Evolutionary conservation across 2,329 filamentous ascomycete species (phyloP).

Genomic region (Cladophialophora bantiana): DNA sequence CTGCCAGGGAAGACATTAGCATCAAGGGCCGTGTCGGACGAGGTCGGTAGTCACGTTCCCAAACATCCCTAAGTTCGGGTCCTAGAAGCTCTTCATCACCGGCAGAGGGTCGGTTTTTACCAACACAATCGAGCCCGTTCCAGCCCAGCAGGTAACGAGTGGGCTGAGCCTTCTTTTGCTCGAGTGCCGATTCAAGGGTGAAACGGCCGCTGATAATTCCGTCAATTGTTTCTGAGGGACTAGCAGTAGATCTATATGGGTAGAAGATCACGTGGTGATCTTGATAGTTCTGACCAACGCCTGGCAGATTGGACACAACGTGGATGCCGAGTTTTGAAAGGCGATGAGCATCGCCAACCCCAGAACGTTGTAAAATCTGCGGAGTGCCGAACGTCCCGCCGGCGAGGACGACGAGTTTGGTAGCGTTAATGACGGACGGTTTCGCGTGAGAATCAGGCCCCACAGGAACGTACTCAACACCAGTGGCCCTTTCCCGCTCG

Average conservation of each 20-base stretch:
- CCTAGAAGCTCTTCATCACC: background rate
- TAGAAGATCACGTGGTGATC: constrained; percentile 64
- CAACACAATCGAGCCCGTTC: constrained; percentile 40
- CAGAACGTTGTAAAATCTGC: constrained; percentile 66
- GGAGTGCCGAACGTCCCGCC: constrained; percentile 65
- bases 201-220: background rate
- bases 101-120: background rate
- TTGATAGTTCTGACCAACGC: constrained; percentile 58
- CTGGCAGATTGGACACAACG: constrained; percentile 52
- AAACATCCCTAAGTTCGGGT: background rate
- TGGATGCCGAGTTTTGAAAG: constrained; percentile 52
- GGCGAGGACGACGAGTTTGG: constrained; percentile 63
- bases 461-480: constrained; percentile 61
- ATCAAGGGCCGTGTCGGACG: background rate
- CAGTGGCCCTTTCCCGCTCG: constrained; percentile 60
- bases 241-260: constrained; percentile 54
- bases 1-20: background rate
- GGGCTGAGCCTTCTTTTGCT: background rate
- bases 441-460: constrained; percentile 43
- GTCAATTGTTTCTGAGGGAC: background rate
- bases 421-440: constrained; percentile 52
- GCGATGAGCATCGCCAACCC: constrained; percentile 59
- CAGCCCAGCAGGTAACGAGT: background rate
- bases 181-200: background rate
- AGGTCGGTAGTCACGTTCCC: background rate